Evolutionary conservation across 129 eudicot species (phyloP).

Genomic region (Oenanthe sinensis): DNA sequence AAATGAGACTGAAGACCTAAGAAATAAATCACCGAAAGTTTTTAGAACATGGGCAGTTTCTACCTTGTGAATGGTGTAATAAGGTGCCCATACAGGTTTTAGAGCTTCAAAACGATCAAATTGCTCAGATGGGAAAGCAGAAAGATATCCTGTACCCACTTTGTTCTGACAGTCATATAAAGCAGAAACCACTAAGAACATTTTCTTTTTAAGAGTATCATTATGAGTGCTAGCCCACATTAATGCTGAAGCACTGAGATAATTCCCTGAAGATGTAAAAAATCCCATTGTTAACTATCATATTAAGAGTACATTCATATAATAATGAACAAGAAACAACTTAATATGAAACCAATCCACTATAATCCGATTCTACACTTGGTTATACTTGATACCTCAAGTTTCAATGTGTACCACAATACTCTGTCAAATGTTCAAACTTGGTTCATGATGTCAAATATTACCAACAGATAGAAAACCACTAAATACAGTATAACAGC

Average conservation of each 20-base stretch:
- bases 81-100: constrained; percentile 85
- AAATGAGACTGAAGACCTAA: background rate
- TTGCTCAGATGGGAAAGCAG: constrained; percentile 80
- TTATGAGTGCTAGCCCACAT: constrained; percentile 94
- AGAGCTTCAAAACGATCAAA: constrained; percentile 80
- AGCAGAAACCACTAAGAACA: constrained; percentile 51
- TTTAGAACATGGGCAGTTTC: background rate
- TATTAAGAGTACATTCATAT: background rate
- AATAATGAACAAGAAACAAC: background rate
- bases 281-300: background rate
- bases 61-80: constrained; percentile 98
- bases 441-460: background rate
- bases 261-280: constrained; percentile 55
- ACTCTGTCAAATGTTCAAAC: background rate
- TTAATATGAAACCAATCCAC: background rate
- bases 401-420: background rate
- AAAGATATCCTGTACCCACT: constrained; percentile 71
- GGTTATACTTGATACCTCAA: background rate
- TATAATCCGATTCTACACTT: background rate
- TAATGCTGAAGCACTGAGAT: constrained; percentile 85
- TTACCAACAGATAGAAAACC: background rate
- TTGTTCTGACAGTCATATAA: constrained; percentile 57
- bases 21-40: background rate
- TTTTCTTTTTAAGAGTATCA: constrained; percentile 44
- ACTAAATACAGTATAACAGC: background rate